Evolutionary conservation across 352 stramenopile species (phyloP).

Genomic region (Phytophthora vignae): DNA sequence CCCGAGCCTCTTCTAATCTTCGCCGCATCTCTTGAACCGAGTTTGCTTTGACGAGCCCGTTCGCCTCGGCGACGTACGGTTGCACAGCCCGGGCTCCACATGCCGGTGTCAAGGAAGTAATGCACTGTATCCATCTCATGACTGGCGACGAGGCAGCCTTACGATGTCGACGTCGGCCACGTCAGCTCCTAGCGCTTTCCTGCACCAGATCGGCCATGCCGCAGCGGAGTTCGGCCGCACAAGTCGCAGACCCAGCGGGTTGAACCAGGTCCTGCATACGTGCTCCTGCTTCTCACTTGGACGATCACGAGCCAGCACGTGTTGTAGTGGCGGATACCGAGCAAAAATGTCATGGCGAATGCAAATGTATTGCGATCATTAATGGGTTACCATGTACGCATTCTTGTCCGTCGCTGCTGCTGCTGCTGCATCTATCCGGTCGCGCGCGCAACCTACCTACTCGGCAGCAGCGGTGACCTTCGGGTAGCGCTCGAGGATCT

Average conservation of each 20-base stretch:
- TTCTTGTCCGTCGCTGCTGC: not conserved
- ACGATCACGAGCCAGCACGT: too few species aligned
- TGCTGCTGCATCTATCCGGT: constrained; percentile 18
- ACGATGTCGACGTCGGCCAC: not conserved
- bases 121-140: constrained; percentile 34
- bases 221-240: constrained; percentile 18
- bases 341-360: not conserved
- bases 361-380: constrained; percentile 30
- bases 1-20: not conserved
- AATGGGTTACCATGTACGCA: not conserved
- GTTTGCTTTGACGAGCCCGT: not conserved
- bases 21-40: not conserved
- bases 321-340: not conserved
- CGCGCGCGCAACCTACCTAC: constrained; percentile 21
- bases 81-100: constrained; percentile 16
- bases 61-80: constrained; percentile 9
- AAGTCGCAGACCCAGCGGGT: constrained; percentile 11
- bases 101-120: constrained; percentile 25
- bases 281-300: too few species aligned
- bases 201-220: constrained; percentile 16
- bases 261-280: constrained; percentile 1
- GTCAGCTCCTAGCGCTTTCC: not conserved
- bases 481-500: constrained; percentile 84
- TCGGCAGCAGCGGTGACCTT: constrained; percentile 64
- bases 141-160: constrained; percentile 6